A percentile compares a stretch with the other conserved stretches of the same genome.
phyloP scores from a whole-genome alignment of 495 filamentous ascomycete genomes.

The Daldinia decipiens region DNA sequence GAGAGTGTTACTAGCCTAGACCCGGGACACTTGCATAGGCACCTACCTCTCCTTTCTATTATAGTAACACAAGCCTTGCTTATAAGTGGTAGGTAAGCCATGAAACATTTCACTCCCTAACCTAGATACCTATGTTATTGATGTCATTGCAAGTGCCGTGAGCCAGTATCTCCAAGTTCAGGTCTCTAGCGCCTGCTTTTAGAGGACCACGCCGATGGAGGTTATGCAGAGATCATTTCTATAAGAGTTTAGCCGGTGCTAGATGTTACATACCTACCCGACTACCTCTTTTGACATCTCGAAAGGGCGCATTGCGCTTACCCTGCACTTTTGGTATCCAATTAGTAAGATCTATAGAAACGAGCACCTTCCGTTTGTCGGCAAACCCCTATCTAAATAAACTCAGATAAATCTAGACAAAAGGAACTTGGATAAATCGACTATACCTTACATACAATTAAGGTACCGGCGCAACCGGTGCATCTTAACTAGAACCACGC shows the following conservation, averaged over 20 bases:
- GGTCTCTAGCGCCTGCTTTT: conserved; percentile 7
- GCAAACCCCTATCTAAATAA: conserved; percentile 1
- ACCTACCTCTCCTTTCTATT: not conserved
- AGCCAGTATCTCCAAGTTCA: not conserved
- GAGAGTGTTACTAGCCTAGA: not conserved
- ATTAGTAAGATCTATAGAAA: conserved; percentile 11
- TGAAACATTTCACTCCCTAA: not conserved
- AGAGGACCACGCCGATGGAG: conserved; percentile 1
- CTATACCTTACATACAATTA: not conserved
- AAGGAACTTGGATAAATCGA: not conserved
- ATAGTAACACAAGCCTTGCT: conserved; percentile 3
- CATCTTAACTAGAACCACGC: not conserved
- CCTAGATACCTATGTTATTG: not conserved
- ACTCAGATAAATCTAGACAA: not conserved
- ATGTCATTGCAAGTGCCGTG: conserved; percentile 10
- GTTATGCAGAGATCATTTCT: conserved; percentile 21
- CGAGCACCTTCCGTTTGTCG: conserved; percentile 14
- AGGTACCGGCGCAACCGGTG: not conserved
- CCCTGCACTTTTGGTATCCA: conserved; percentile 16
- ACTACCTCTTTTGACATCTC: not conserved
- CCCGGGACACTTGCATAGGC: not conserved
- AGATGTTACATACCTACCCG: conserved; percentile 13
- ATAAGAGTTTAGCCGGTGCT: conserved; percentile 35
- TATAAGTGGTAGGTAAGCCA: not conserved
- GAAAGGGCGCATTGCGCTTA: conserved; percentile 5